Base-by-base conservation (phyloP, 163 green algal genomes). In the Botryococcus braunii region DNA sequence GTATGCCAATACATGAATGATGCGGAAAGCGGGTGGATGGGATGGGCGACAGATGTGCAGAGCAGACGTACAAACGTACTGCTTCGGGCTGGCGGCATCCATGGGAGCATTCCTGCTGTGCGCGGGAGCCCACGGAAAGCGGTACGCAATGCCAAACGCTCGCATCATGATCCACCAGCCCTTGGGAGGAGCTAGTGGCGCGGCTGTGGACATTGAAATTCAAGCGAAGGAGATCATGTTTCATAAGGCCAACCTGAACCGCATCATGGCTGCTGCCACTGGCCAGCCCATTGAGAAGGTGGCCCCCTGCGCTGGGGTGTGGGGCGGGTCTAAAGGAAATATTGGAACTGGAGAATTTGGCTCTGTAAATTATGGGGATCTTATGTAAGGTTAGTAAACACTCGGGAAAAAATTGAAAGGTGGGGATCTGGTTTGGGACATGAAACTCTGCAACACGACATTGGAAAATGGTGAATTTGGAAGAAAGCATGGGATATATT, bases 111-210 rank as follows among this genome's bases (percentile, higher is more conserved):
- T 99, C 77, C 79, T 99, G 55, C 85, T 99, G 69, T 83, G 89
- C n/a, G 89, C 93, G 0, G 94, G 94, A 57, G 76, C 83, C 52
- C 85, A 86, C 61, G 94, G 94, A 69, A 98, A 98, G 84, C 84
- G 94, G n/a, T 88, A 92, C 77, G 89, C 81, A 57, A 97, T 99
- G 95, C 95, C 95, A 43, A 99, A 99, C 80, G 77, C 89, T 5
- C 86, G 95, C 72, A 98, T 99, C 80, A 99, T 99, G 95, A 98
- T 99, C 74, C 95, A 99, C 77, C 95, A 99, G 85, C 95, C 95
- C 2, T 87, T 99, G 47, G 95, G 95, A 67, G 95, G 95, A 7
- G 92, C 92, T 17, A 86, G 72, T 38, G 95, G 95, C 0, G 85
- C 92, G 76, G 65, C n/a, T n/a, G n/a, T n/a, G n/a, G n/a, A 61